Evolutionary conservation across 2,329 filamentous ascomycete species (phyloP), one percentile per base, ranked within the genome.

Genomic region (Pestalotiopsis sp.): DNA sequence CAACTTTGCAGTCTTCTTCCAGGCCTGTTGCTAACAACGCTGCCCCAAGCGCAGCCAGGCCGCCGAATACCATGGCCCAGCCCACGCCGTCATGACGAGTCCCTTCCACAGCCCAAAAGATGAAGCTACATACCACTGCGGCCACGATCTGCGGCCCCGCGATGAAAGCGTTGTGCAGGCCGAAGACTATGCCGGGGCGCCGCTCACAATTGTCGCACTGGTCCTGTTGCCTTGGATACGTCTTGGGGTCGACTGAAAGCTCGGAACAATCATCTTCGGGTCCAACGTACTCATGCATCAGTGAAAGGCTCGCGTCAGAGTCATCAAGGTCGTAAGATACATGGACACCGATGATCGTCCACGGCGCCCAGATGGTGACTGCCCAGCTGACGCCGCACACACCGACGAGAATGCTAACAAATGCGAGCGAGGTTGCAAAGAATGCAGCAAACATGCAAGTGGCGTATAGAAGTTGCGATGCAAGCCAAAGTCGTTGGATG

Each of bases 101-200:
- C 20, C 57, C 57, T 27, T 59, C 57, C 11, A 59, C 11, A 3
- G 65, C 81, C 87, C 69, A 80, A 82, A 65, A 85, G 88, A 69
- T 45, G 2, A 41, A 12, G 36, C 60, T 63, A 6, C 60, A 39
- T 7, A 7, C 31, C 4, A 23, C 60, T 14, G 45, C 63, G 20
- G 63, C 63, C 23, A 65, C 0, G 31, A 65, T 56, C 23, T 65
- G 63, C 2, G 63, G 63, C 2, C 27, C 41, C 0, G 63, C 27
- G 9, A 65, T 65, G 23, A 13, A 14, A 7, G 23, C 45, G 27
- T 65, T 65, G 20, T 65, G 63, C 0, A 65, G 63, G 1, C 39
- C 20, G 2, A 65, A 11, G 0, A 65, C 31, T 12, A 65, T n/a
- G 23, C 63, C 63, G 9, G 63, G 23, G 0, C 63, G 63, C 23